Evolutionary conservation across 805 yeast species (phyloP), one percentile per base, ranked within the genome.

Genomic region (Pichia nanzhaoensis): DNA sequence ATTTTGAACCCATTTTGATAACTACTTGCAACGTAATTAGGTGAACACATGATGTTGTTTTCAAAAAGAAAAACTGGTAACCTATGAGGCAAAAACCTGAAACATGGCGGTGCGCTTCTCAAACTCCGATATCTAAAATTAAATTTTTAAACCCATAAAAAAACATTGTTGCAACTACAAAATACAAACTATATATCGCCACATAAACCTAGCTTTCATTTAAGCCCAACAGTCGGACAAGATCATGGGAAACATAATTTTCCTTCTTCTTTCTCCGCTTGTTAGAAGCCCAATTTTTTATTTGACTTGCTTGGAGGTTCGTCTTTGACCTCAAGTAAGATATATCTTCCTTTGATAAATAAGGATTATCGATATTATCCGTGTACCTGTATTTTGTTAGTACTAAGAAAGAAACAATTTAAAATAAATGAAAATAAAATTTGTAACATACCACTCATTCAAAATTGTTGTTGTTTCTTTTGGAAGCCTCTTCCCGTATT

Each of bases 271-370:
- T 46, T 22, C 50, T 37, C 28, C 50, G 38, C 14, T 33, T 42
- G 33, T 46, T 46, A 4, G 47, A 37, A 24, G 34, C 47, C 50
- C 50, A 46, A 19, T 46, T 46, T 32, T 39, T 46, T 31, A 46
- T 34, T 27, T 46, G 50, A 28, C n/a, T 40, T 40, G 17, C 46
- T 39, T 28, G 39, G 12, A 37, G 31, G 19, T 22, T 16, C 4
- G 39, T 37, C 34, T 38, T 31, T 4, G 19, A 18, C 17, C 28
- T 37, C 27, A 39, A 35, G 14, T 34, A 36, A 12, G 10, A 20
- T 18, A 46, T 43, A 34, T 46, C 50, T 8, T 35, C 44, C 27
- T 30, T 39, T 5, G 46, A 34, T 16, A 46, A 32, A 37, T 42
- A 46, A n/a, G 50, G 50, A 35, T 39, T 38, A 20, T 43, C 47